These are phyloP conservation scores for Tetradesmus obliquus DNA, from an alignment of 139 green algal species.

Conservation along the genomic window DNA sequence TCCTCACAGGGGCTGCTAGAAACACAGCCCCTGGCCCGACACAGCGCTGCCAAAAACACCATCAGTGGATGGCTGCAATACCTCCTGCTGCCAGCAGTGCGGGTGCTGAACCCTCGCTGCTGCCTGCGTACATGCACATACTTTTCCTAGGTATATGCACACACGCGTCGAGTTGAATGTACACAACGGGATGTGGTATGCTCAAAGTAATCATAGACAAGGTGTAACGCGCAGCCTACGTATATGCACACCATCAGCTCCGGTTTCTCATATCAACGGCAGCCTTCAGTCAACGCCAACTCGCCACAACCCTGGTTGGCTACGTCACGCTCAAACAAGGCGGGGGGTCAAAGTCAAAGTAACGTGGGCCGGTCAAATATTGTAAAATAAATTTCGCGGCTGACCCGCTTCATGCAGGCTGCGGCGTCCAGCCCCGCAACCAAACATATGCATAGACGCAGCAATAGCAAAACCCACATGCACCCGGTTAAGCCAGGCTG, in stretches of 20 bases:
- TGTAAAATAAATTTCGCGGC: background rate
- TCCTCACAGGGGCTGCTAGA: no score
- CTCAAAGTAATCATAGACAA: background rate
- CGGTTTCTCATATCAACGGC: background rate
- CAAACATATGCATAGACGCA: background rate
- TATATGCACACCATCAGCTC: background rate
- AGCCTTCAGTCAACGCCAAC: background rate
- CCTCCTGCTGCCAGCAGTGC: background rate
- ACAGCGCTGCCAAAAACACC: background rate
- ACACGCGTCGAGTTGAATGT: background rate
- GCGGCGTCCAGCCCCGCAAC: background rate
- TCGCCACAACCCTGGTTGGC: background rate
- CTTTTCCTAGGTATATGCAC: background rate
- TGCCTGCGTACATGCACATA: background rate
- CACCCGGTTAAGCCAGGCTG: constrained; percentile 89
- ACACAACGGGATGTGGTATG: background rate
- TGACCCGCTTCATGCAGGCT: background rate
- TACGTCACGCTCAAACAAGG: background rate
- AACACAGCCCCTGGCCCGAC: no score
- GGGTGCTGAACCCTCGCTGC: background rate
- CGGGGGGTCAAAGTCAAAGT: background rate
- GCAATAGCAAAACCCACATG: constrained; percentile 62
- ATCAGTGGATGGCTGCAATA: background rate
- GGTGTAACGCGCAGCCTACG: background rate
- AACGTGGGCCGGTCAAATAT: background rate